Evolutionary conservation across 805 yeast genomes (phyloP).

Genomic region (Metschnikowia drakensbergensis): DNA sequence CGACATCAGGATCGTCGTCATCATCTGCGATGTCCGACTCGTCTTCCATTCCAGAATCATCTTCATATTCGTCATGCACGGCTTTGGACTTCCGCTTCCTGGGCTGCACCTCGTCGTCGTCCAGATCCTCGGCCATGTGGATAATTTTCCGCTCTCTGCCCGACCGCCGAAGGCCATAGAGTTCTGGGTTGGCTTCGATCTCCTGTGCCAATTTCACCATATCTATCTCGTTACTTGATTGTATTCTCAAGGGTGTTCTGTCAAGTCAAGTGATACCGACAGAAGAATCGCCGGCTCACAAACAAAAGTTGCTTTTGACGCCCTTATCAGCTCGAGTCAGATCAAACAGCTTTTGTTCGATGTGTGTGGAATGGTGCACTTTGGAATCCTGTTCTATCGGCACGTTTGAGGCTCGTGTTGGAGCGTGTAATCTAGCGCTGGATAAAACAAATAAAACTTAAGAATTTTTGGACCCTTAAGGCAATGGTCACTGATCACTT

Average conservation of each 20-base stretch:
- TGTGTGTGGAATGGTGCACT: not conserved
- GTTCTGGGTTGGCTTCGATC: conserved; percentile 56
- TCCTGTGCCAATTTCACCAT: conserved; percentile 18
- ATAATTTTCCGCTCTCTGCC: conserved; percentile 52
- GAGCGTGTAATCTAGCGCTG: not conserved
- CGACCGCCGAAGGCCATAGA: conserved; percentile 80
- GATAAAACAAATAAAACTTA: not conserved
- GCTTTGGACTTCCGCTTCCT: conserved; percentile 12
- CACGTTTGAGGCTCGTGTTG: not conserved
- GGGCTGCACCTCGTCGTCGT: conserved; percentile 26
- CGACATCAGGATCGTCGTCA: conserved; percentile 20
- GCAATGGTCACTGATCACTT: not conserved
- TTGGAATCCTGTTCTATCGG: not conserved
- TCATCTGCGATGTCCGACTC: conserved; percentile 16
- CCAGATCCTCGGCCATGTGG: conserved; percentile 33
- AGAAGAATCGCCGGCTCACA: not conserved
- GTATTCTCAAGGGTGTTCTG: not conserved
- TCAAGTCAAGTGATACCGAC: not conserved
- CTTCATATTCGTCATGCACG: conserved; percentile 16
- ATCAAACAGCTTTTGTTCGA: not conserved
- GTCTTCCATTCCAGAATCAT: conserved; percentile 12
- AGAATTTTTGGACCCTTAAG: no score
- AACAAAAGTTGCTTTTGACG: not conserved
- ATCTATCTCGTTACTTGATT: not conserved
- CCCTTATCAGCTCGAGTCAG: not conserved